Conservation (phyloP, 2,329 filamentous ascomycete species). For the Aspergillus sp. region DNA sequence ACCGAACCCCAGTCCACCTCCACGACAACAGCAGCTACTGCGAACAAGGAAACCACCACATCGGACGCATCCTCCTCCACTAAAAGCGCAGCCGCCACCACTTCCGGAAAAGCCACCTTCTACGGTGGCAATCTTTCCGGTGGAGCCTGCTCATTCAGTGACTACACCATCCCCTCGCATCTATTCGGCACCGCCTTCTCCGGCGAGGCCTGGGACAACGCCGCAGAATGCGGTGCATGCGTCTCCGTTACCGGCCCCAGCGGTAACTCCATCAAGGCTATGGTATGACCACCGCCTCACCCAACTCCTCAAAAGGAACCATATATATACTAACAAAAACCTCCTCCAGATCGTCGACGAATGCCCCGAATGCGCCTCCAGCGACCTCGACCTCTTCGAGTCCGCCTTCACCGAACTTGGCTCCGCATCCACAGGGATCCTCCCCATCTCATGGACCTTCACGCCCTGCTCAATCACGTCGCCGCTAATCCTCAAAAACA, state of each 20-base stretch:
- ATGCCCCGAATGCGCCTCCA: slow-evolving; percentile 55
- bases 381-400: slow-evolving; percentile 58
- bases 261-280: slow-evolving; percentile 61
- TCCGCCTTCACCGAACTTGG: slow-evolving; percentile 52
- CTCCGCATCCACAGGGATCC: slow-evolving; percentile 46
- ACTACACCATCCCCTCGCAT: slow-evolving; percentile 60
- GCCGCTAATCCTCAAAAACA: slow-evolving; percentile 54
- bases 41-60: neutral
- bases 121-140: slow-evolving; percentile 59
- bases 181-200: slow-evolving; percentile 63
- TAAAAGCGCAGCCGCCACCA: neutral
- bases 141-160: slow-evolving; percentile 64
- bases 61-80: neutral
- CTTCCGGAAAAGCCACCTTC: slow-evolving; percentile 50
- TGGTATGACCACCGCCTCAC: slow-evolving; percentile 48
- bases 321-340: neutral
- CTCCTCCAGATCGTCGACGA: slow-evolving; percentile 53
- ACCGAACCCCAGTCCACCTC: neutral
- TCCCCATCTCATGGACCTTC: slow-evolving; percentile 51
- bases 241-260: slow-evolving; percentile 52
- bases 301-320: neutral
- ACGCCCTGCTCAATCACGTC: slow-evolving; percentile 53
- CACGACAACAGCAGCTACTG: neutral
- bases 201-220: slow-evolving; percentile 53
- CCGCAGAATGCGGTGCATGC: slow-evolving; percentile 61